phyloP scores from a whole-genome alignment of 2,329 filamentous ascomycete genomes.

The Pseudogymnoascus sp. region DNA sequence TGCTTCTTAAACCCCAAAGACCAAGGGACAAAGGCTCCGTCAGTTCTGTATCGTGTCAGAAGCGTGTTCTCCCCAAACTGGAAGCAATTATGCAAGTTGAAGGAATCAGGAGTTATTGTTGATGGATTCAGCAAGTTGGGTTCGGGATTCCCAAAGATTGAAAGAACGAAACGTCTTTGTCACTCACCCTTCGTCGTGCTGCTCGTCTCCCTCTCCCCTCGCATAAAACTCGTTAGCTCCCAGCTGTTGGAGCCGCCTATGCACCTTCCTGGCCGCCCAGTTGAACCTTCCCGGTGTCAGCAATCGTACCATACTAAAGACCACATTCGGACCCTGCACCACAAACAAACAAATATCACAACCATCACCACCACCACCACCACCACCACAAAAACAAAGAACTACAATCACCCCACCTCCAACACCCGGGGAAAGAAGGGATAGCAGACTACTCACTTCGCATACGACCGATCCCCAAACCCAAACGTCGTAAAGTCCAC shows the following conservation, averaged over 20 bases:
- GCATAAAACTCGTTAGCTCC: slow-evolving; percentile 71
- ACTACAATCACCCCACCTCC: neutral
- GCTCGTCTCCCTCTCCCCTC: slow-evolving; percentile 82
- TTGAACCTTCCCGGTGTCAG: slow-evolving; percentile 58
- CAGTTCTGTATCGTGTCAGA: slow-evolving; percentile 48
- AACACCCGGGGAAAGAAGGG: neutral
- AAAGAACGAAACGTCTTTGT: neutral
- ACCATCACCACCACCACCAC: neutral
- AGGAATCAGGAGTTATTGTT: neutral
- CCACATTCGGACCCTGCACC: neutral
- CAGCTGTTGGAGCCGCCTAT: slow-evolving; percentile 74
- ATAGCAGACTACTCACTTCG: slow-evolving; percentile 55
- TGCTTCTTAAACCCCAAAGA: slow-evolving; percentile 56
- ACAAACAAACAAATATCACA: neutral
- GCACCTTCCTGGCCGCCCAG: slow-evolving; percentile 81
- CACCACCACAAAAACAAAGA: neutral
- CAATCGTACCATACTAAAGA: slow-evolving; percentile 14
- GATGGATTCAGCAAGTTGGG: neutral
- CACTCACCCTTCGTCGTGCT: slow-evolving; percentile 79
- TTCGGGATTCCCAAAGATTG: neutral
- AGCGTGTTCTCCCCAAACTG: neutral
- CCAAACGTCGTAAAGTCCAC: slow-evolving; percentile 81
- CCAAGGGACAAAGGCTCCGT: slow-evolving; percentile 78
- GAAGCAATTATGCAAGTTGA: neutral
- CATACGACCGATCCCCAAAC: slow-evolving; percentile 88